Conservation (phyloP, 108 stramenopile genomes). For the Mediolabrus comicus region DNA sequence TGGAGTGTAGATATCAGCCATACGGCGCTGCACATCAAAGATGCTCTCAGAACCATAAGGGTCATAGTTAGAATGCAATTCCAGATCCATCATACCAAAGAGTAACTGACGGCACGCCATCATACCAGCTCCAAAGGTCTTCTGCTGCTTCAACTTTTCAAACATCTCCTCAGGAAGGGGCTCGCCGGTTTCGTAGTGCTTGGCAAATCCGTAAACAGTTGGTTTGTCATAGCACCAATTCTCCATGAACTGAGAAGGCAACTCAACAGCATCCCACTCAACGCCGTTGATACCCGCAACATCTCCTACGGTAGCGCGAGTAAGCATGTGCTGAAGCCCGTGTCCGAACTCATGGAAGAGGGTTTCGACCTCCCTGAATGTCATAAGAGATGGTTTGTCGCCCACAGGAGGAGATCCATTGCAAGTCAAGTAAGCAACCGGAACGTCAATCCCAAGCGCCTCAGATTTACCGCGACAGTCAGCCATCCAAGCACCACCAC, state of each 20-base stretch:
- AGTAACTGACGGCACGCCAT: conserved; percentile 93
- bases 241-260: conserved; percentile 99
- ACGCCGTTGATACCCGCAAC: conserved; percentile 97
- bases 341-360: conserved; percentile 97
- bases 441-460: conserved; percentile 77
- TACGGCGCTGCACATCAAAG: conserved; percentile 90
- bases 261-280: conserved; percentile 97
- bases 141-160: conserved; percentile 90
- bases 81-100: conserved; percentile 96
- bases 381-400: conserved; percentile 95
- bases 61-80: conserved; percentile 89
- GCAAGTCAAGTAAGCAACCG: conserved; percentile 98
- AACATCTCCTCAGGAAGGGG: conserved; percentile 95
- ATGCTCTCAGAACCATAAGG: conserved; percentile 66
- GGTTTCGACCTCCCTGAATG: conserved; percentile 96
- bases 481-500: conserved; percentile 97
- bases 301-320: conserved; percentile 89
- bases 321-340: conserved; percentile 97
- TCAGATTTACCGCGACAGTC: conserved; percentile 91
- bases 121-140: conserved; percentile 93
- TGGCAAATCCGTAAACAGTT: conserved; percentile 93
- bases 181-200: conserved; percentile 97
- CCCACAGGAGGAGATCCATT: conserved; percentile 98
- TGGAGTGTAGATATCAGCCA: conserved; percentile 87
- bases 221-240: conserved; percentile 97